Base-by-base conservation (phyloP, 208 protist genomes). In the Wallacemonas sp. region DNA sequence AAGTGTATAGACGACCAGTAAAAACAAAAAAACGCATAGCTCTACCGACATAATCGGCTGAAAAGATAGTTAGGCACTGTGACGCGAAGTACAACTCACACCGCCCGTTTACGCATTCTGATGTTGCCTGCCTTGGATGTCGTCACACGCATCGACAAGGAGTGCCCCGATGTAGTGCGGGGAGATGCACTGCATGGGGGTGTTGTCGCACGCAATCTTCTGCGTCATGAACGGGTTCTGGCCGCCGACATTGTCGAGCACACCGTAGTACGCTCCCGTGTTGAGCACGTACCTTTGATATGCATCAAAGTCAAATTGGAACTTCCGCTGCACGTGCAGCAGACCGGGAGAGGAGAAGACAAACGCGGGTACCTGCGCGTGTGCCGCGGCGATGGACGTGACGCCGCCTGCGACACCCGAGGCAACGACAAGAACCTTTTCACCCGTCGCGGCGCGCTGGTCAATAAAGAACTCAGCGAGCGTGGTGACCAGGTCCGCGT, bases 301-400 rank as follows among this genome's bases (percentile, higher is more conserved):
- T 2, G 46, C 71, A 19, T 69, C 80, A 26, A 56, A 51, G 9
- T 11, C 21, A 1, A 78, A 39, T 0, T 62, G 58, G 14, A 82
- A 53, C 55, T 78, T 77, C 27, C 72, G 71, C 11, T 81, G 34
- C 17, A 74, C 34, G 31, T 92, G 74, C 63, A 85, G 47, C 12
- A 92, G 60, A 2, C 86, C 86, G 0, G 86, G 86, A 24, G 86
- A 73, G 24, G 53, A 66, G 63, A 92, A 89, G 21, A 84, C 63
- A 39, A 92, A 64, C 4, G 75, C 64, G 24, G 85, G 66, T 27
- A 70, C 82, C 39, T 65, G 34, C 5, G 86, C 44, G 14, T 47
- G 34, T 0, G 62, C 71, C 0, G 75, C 86, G 1, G 75, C 75
- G 1, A 81, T 70, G 2, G 70, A 75, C 0, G 80, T 67, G 8